A percentile compares a stretch with the other conserved stretches of the same genome.
Conservation (phyloP, 306 rosid genomes). For the Medicago arabica region DNA sequence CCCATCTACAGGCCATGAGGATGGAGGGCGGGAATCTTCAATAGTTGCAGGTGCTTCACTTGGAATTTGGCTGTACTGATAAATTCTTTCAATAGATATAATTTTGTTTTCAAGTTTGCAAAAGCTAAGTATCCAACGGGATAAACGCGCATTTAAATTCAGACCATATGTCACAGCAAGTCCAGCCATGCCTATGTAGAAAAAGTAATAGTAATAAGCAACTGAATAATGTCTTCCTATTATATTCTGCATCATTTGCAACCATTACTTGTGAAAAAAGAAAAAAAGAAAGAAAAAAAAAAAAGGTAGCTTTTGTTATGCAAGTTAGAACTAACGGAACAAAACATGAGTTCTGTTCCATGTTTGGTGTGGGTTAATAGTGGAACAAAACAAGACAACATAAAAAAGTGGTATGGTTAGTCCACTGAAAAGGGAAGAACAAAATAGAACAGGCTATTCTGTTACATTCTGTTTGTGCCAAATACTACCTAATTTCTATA, state of each 20-base stretch:
- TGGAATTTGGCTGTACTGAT: slow-evolving; percentile 95
- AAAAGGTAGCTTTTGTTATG: slow-evolving; percentile 2
- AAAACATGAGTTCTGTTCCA: not conserved
- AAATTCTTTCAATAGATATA: slow-evolving; percentile 94
- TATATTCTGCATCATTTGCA: slow-evolving; percentile 24
- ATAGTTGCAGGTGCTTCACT: slow-evolving; percentile 81
- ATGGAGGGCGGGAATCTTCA: slow-evolving; percentile 83
- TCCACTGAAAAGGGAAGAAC: not conserved
- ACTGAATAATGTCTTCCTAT: slow-evolving; percentile 20
- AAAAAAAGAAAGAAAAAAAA: not conserved
- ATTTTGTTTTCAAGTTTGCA: slow-evolving; percentile 99
- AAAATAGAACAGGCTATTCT: not conserved
- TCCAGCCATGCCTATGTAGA: slow-evolving; percentile 93
- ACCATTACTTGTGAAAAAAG: slow-evolving; percentile 31
- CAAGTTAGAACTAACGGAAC: slow-evolving; percentile 5
- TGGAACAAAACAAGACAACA: not conserved
- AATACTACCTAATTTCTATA: not conserved
- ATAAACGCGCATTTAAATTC: slow-evolving; percentile 90
- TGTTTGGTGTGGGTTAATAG: not conserved
- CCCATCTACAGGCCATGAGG: slow-evolving; percentile 88
- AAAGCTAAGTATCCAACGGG: slow-evolving; percentile 99
- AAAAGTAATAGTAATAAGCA: slow-evolving; percentile 36
- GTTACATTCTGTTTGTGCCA: not conserved
- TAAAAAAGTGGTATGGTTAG: not conserved
- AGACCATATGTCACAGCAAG: slow-evolving; percentile 98